Evolutionary conservation across 495 filamentous ascomycete genomes (phyloP).

Genomic region (Ascodesmis nigricans): DNA sequence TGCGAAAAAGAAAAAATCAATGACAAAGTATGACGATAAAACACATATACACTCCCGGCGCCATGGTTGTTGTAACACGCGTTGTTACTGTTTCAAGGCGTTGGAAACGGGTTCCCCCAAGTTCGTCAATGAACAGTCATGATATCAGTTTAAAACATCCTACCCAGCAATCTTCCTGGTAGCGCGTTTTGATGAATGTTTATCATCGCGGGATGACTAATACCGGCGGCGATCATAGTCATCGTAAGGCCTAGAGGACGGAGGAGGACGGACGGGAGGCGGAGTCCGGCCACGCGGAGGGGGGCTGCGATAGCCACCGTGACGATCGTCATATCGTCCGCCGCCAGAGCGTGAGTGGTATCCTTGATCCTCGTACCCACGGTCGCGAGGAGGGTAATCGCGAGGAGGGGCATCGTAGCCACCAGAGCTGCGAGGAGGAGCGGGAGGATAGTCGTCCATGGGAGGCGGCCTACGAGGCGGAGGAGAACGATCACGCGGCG

Average conservation of each 20-base stretch:
- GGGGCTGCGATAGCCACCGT: slow-evolving; percentile 4
- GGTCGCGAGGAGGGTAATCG: slow-evolving; percentile 19
- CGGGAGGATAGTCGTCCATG: slow-evolving; percentile 16
- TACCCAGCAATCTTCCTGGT: too few relatives aligned
- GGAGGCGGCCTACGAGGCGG: slow-evolving; percentile 13
- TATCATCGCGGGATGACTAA: slow-evolving; percentile 5
- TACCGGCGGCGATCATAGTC: slow-evolving; percentile 22
- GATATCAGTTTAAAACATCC: too few relatives aligned
- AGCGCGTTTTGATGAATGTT: too few relatives aligned
- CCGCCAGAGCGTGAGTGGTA: slow-evolving; percentile 12
- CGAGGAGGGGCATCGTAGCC: slow-evolving; percentile 16
- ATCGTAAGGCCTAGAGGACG: slow-evolving; percentile 16
- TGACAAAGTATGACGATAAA: too few relatives aligned
- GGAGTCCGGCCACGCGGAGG: slow-evolving; percentile 1
- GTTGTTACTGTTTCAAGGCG: too few relatives aligned
- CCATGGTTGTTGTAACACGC: too few relatives aligned
- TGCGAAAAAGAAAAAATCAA: too few relatives aligned
- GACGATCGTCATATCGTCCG: slow-evolving; percentile 19
- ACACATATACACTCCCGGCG: too few relatives aligned
- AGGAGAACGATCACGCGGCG: slow-evolving; percentile 17
- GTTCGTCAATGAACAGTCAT: too few relatives aligned
- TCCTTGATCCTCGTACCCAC: slow-evolving; percentile 14
- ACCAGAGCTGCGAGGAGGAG: slow-evolving; percentile 9
- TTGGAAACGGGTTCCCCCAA: too few relatives aligned
- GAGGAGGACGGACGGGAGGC: slow-evolving; percentile 17